phyloP scores from a whole-genome alignment of 1,284 basidiomycete species.

The Ceratobasidium sp. region DNA sequence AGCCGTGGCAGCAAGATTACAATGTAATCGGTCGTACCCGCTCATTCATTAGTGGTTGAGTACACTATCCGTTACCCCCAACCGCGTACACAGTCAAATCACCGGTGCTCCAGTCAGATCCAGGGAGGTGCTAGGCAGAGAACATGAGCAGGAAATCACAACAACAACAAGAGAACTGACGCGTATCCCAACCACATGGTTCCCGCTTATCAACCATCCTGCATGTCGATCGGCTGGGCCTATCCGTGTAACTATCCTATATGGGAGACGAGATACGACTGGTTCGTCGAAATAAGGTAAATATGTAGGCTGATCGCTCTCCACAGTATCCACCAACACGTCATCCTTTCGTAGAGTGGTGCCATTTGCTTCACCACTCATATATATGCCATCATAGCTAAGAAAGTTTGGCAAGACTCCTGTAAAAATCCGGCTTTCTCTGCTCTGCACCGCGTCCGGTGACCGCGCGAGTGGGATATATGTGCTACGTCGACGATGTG shows the following conservation, averaged over 20 bases:
- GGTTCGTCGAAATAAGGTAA: neutral
- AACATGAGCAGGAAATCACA: no score
- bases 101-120: no score
- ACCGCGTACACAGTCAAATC: no score
- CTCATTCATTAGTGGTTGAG: no score
- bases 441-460: neutral
- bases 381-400: neutral
- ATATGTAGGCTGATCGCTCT: neutral
- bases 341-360: neutral
- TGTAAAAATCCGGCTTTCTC: no score
- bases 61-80: no score
- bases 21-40: no score
- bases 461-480: neutral
- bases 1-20: no score
- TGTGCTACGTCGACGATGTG: neutral
- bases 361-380: neutral
- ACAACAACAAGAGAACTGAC: neutral
- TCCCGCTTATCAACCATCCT: conserved; percentile 21
- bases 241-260: neutral
- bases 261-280: conserved; percentile 15
- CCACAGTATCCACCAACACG: conserved; percentile 13
- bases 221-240: neutral
- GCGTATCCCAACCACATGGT: conserved; percentile 25
- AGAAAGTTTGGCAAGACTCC: neutral
- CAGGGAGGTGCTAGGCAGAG: no score